Conservation (phyloP, 2,329 filamentous ascomycete genomes). For the Diplodia mutila region DNA sequence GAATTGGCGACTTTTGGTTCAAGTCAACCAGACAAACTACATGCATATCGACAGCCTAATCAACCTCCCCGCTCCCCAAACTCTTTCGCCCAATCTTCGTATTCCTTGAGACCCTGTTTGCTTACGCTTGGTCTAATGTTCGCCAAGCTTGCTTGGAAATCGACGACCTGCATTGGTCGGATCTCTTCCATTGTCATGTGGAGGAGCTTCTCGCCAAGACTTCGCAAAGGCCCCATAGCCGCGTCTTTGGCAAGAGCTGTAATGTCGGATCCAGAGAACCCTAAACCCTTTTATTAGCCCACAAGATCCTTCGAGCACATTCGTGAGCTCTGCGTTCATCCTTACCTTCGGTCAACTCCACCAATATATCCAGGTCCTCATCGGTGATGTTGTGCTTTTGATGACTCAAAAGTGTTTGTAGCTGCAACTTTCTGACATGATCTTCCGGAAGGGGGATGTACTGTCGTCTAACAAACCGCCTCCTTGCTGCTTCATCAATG, state of each 20-base stretch:
- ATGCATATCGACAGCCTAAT: background rate
- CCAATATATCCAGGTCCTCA: slow-evolving; percentile 71
- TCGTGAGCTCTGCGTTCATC: slow-evolving; percentile 22
- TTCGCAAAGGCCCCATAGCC: slow-evolving; percentile 92
- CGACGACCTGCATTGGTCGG: slow-evolving; percentile 76
- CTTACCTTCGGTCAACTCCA: slow-evolving; percentile 82
- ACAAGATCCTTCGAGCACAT: background rate
- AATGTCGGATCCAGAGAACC: slow-evolving; percentile 97
- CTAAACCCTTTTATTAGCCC: slow-evolving; percentile 50
- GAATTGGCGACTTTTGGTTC: background rate
- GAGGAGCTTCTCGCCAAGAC: slow-evolving; percentile 84
- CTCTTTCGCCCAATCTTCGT: slow-evolving; percentile 91
- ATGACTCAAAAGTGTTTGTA: slow-evolving; percentile 78
- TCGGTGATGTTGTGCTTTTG: slow-evolving; percentile 82
- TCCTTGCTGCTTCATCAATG: slow-evolving; percentile 91
- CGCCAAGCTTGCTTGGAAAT: slow-evolving; percentile 81
- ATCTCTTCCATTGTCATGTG: slow-evolving; percentile 96
- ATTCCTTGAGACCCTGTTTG: slow-evolving; percentile 79
- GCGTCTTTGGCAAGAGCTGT: slow-evolving; percentile 96
- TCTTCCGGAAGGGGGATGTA: slow-evolving; percentile 94
- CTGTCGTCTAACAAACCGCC: slow-evolving; percentile 88
- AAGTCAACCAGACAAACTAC: background rate
- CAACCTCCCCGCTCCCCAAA: slow-evolving; percentile 90
- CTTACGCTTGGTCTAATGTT: slow-evolving; percentile 91
- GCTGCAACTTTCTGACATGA: slow-evolving; percentile 76